Evolutionary conservation across 768 basidiomycete genomes (phyloP).

Genomic region (Rhizopogon roseolus): DNA sequence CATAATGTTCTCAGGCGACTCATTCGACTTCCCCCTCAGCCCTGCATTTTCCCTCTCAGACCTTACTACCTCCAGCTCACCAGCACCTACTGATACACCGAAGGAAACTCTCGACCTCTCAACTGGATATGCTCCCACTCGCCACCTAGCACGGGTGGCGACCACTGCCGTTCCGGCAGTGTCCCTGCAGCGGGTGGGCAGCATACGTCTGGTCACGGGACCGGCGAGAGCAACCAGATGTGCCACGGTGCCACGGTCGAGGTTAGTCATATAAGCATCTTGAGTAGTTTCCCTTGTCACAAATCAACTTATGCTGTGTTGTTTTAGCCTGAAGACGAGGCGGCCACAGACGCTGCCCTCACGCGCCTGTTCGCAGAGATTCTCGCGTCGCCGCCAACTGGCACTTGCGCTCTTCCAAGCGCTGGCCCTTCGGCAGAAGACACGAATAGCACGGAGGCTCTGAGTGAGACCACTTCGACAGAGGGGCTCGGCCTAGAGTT

Average conservation of each 20-base stretch:
- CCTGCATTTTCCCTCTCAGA: conserved; percentile 31
- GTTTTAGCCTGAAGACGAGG: conserved; percentile 44
- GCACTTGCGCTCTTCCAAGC: conserved; percentile 27
- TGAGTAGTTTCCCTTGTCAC: no score
- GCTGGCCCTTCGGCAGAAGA: conserved; percentile 29
- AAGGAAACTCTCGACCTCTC: conserved; percentile 26
- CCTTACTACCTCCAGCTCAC: conserved; percentile 30
- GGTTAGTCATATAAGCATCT: conserved; percentile 23
- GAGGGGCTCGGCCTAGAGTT: conserved; percentile 15
- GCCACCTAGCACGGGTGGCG: conserved; percentile 99
- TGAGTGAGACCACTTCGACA: conserved; percentile 8
- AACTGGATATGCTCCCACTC: conserved; percentile 60
- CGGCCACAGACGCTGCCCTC: conserved; percentile 35
- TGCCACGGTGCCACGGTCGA: conserved; percentile 24
- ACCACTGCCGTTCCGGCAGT: conserved; percentile 55
- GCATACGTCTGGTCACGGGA: conserved; percentile 27
- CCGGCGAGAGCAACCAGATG: conserved; percentile 13
- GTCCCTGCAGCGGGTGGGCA: conserved; percentile 94
- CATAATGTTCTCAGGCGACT: conserved; percentile 18
- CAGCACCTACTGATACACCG: conserved; percentile 17
- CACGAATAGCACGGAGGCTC: conserved; percentile 17
- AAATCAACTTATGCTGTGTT: conserved; percentile 16
- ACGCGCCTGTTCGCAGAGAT: conserved; percentile 30
- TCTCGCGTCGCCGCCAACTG: conserved; percentile 29
- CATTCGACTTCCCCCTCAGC: conserved; percentile 32